A percentile compares a stretch with the other conserved stretches of the same genome.
Evolutionary conservation across 345 rosid genomes (phyloP).

Genomic region (Eucalyptus marginata): DNA sequence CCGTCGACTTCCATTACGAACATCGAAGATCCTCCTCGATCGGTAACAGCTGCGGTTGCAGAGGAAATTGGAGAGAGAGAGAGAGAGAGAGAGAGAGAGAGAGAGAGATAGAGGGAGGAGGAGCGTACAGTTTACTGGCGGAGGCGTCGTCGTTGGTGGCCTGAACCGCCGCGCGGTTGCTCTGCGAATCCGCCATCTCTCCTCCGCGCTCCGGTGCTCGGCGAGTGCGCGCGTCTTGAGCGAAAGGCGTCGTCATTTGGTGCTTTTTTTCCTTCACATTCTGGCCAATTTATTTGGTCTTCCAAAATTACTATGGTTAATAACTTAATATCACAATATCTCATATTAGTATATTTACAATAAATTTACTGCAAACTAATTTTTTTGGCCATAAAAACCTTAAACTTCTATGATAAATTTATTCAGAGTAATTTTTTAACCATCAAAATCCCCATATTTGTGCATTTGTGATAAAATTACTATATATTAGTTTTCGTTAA

Average conservation of each 20-base stretch:
- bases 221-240: neutral
- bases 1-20: neutral
- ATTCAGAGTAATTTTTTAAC: fast-evolving
- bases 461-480: no score
- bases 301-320: neutral
- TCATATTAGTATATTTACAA: no score
- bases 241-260: neutral
- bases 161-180: conserved; percentile 85
- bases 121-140: conserved; percentile 69
- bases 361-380: fast-evolving
- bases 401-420: fast-evolving
- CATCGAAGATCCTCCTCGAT: neutral
- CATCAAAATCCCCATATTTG: fast-evolving
- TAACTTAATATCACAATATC: no score
- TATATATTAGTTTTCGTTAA: fast-evolving
- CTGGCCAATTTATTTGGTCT: neutral
- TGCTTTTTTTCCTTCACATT: neutral
- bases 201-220: conserved; percentile 7
- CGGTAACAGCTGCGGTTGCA: neutral
- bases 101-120: neutral
- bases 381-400: no score
- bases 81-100: neutral
- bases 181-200: conserved; percentile 32
- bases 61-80: neutral
- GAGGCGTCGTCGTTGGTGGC: conserved; percentile 98